Evolutionary conservation across 768 basidiomycete species (phyloP), one percentile per base, ranked within the genome.

Genomic region (Podaxis sp.): DNA sequence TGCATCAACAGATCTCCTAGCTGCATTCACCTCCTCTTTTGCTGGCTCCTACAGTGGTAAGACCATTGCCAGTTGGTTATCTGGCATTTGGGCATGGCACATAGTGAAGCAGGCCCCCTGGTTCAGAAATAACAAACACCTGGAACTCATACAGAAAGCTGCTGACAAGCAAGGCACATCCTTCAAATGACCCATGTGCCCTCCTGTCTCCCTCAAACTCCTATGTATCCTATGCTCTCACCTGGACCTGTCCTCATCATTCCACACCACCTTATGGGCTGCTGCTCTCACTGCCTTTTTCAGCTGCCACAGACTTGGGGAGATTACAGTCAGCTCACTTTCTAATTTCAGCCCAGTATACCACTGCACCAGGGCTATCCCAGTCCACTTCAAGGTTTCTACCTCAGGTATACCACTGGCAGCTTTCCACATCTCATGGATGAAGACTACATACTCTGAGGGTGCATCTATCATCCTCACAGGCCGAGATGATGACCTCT

Each of bases 1-100:
- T 0, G 76, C 71, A 0, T 70, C 64, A 5, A 12, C 37, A 4
- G 12, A 4, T 12, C 37, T 37, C 37, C 37, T 37, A 4, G 12
- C 37, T 5, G 4, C 37, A 4, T 37, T 37, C 12, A 12, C 12
- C 37, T 37, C 37, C 37, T 5, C 12, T 4, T 37, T 5, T 37
- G 37, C 37, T 12, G 37, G 37, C 12, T 37, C 37, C 12, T 37
- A 37, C 37, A 37, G 12, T 12, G 12, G 37, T 37, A 37, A 37
- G 37, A 37, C 12, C 37, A 37, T 37, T 5, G 12, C 5, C 37
- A 4, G 12, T 5, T 41, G 40, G 40, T 17, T 41, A 2, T 41
- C 40, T 10, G 40, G 12, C 2, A 10, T 41, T 2, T 13, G 40
- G 2, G 11, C 5, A 3, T 41, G 40, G 40, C 40, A 41, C 40